Evolutionary conservation across 805 yeast species (phyloP).

Genomic region (Candida caryicola): DNA sequence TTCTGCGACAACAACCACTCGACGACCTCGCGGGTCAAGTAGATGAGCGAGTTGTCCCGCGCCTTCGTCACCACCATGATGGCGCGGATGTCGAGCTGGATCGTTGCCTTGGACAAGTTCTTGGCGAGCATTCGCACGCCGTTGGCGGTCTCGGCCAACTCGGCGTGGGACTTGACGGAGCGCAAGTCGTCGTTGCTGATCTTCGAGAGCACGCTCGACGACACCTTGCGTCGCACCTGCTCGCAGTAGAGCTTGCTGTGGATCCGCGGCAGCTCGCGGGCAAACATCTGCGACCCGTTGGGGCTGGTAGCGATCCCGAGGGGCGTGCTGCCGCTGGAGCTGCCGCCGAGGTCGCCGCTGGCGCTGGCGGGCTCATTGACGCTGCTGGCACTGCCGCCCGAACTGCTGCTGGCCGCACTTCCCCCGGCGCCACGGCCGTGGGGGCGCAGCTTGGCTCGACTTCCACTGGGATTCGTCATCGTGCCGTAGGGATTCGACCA

Average conservation of each 20-base stretch:
- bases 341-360: background rate
- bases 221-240: constrained; percentile 12
- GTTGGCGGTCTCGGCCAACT: constrained; percentile 75
- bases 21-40: constrained; percentile 73
- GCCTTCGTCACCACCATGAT: constrained; percentile 88
- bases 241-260: constrained; percentile 32
- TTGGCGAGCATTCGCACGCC: constrained; percentile 76
- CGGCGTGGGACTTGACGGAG: constrained; percentile 66
- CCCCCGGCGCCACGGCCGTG: too few relatives aligned
- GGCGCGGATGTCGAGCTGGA: constrained; percentile 64
- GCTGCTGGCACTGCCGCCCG: too few relatives aligned
- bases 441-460: too few relatives aligned
- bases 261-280: constrained; percentile 21
- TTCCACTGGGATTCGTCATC: too few relatives aligned
- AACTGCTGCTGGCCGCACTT: too few relatives aligned
- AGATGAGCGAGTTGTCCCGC: constrained; percentile 73
- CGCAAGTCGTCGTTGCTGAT: constrained; percentile 40
- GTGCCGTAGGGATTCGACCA: too few relatives aligned
- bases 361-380: too few relatives aligned
- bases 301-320: constrained; percentile 2
- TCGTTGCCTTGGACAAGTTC: constrained; percentile 65
- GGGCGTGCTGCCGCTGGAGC: constrained; percentile 1
- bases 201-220: constrained; percentile 8
- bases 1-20: constrained; percentile 62
- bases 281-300: background rate